Percentiles rank a stretch among this genome's conserved stretches.
Conservation (phyloP, 345 rosid species). For the Syzygium jambos region DNA sequence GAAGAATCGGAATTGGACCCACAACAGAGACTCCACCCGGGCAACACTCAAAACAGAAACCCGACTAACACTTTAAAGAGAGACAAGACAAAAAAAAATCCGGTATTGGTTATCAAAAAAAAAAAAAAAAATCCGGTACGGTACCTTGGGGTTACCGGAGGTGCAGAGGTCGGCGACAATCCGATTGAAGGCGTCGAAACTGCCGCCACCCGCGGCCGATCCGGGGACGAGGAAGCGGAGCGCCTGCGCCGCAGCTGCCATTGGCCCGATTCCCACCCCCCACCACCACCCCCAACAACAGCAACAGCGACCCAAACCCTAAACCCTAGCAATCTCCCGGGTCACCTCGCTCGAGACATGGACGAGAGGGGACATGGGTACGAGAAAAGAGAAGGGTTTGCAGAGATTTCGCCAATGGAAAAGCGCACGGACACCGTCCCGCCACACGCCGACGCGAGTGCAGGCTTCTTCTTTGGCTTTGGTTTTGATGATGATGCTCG, state of each 20-base stretch:
- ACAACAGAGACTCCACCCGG: not conserved
- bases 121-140: not conserved
- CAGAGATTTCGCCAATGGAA: not conserved
- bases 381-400: not conserved
- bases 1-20: not conserved
- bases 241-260: conserved; percentile 58
- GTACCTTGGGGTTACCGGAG: conserved; percentile 70
- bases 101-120: no score
- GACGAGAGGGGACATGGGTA: not conserved
- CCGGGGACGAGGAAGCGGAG: conserved; percentile 44
- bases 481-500: no score
- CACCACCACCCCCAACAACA: not conserved
- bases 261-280: conserved; percentile 3
- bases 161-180: conserved; percentile 79
- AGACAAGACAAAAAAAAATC: not conserved
- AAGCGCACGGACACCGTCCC: not conserved
- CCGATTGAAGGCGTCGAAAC: conserved; percentile 71
- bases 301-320: conserved; percentile 19
- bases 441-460: not conserved
- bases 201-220: conserved; percentile 43
- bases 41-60: not conserved
- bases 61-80: not conserved
- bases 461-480: not conserved
- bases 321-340: conserved; percentile 19
- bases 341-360: not conserved